Conservation (phyloP, 192 early-diverging fungal species). For the Podila epicladia region DNA sequence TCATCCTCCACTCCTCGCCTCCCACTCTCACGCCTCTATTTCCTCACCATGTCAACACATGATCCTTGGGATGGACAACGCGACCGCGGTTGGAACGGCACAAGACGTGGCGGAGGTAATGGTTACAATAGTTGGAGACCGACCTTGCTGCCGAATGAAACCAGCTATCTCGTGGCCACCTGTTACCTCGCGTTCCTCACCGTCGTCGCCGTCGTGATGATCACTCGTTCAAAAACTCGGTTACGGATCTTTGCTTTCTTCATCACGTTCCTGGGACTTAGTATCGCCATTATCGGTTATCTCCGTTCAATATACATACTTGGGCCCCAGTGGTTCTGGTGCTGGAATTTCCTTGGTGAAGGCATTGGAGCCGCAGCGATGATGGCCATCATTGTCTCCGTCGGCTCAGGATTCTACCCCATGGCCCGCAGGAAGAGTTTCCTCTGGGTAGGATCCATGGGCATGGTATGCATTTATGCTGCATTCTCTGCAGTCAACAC, state of each 20-base stretch:
- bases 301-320: neutral
- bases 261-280: conserved; percentile 4
- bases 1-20: neutral
- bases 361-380: conserved; percentile 12
- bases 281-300: conserved; percentile 9
- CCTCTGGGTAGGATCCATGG: conserved; percentile 23
- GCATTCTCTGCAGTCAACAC: conserved; percentile 9
- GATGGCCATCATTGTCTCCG: conserved; percentile 16
- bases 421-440: conserved; percentile 14
- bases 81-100: neutral
- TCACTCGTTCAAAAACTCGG: conserved; percentile 20
- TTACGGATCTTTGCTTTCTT: conserved; percentile 12
- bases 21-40: neutral
- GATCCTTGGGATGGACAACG: neutral
- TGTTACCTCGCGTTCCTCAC: conserved; percentile 22
- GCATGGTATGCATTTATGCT: conserved; percentile 11
- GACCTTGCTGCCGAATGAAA: neutral
- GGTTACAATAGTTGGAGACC: neutral
- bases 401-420: conserved; percentile 39
- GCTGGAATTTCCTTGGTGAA: conserved; percentile 31
- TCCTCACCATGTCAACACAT: neutral
- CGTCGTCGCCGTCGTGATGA: conserved; percentile 17
- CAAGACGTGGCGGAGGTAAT: neutral
- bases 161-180: conserved; percentile 8
- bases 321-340: conserved; percentile 10